phyloP scores from a whole-genome alignment of 805 yeast species.

The Candida cerambycidarum region DNA sequence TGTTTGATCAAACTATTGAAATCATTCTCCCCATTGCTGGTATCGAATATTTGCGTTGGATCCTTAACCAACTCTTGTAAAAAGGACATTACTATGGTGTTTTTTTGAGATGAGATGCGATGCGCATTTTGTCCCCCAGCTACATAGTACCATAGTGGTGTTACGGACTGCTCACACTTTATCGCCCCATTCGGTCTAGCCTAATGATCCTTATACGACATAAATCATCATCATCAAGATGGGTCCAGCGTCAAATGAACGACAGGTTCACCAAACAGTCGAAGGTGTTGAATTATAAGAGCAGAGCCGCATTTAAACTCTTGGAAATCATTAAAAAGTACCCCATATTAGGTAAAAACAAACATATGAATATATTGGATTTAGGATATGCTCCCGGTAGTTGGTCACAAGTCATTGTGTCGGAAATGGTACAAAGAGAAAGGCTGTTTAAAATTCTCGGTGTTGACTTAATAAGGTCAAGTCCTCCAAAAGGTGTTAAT shows the following conservation, averaged over 20 bases:
- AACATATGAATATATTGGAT: slow-evolving; percentile 66
- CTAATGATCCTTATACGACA: slow-evolving; percentile 6
- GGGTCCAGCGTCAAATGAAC: slow-evolving; percentile 69
- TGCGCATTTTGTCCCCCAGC: slow-evolving; percentile 3
- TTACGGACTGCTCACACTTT: no score
- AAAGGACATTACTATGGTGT: slow-evolving; percentile 8
- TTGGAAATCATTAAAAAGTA: slow-evolving; percentile 69
- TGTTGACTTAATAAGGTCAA: slow-evolving; percentile 50
- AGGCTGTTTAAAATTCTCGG: slow-evolving; percentile 63
- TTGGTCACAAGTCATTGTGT: slow-evolving; percentile 84
- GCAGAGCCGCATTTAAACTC: slow-evolving; percentile 91
- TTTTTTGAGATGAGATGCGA: slow-evolving; percentile 17
- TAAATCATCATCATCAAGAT: slow-evolving; percentile 55
- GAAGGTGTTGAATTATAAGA: slow-evolving; percentile 56
- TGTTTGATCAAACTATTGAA: slow-evolving; percentile 43
- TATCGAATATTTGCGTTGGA: slow-evolving; percentile 16
- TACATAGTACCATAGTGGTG: no score
- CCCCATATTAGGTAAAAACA: slow-evolving; percentile 50
- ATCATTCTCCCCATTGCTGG: slow-evolving; percentile 2
- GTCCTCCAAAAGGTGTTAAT: slow-evolving; percentile 36
- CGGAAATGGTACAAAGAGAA: slow-evolving; percentile 24
- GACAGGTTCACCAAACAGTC: slow-evolving; percentile 74
- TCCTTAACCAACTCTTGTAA: slow-evolving; percentile 15
- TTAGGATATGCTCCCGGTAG: slow-evolving; percentile 94
- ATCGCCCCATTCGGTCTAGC: no score